Evolutionary conservation across 345 rosid species (phyloP), one percentile per base, ranked within the genome.

Genomic region (Draba incana): DNA sequence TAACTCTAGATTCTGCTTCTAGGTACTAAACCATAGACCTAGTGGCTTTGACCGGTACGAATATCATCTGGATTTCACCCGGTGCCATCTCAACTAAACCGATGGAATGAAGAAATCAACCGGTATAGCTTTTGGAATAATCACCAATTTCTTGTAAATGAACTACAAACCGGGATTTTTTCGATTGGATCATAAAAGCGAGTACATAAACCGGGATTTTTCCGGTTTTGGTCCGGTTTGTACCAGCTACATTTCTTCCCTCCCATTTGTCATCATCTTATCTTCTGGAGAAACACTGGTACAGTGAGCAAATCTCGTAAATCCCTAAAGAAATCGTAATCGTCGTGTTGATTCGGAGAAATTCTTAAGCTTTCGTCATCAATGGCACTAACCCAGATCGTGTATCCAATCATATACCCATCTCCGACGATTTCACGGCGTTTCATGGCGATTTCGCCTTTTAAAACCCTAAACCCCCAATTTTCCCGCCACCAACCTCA

Each of bases 361-460:
- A 43, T 8, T 45, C 49, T 3, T 10, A 23, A 30, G 38, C 59
- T 50, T 65, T 2, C 48, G 0, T 0, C 50, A 42, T 24, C 50
- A 67, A 87, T 85, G 90, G 79, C 85, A 28, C 37, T 75, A 77
- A 75, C 63, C 69, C 81, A 70, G 4, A 58, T 48, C 51, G 31
- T 73, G 16, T 81, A 66, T 63, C 79, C 79, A 44, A 70, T 76
- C 41, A 62, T 70, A 15, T 69, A 51, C 8, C 16, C 76, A 2
- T n/a, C 76, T n/a, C 48, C 54, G 16, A 15, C 61, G 14, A 23
- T 61, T 60, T 51, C 68, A 39, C 63, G 62, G 59, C 67, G 44
- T 14, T 77, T 63, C 14, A 27, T 10, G 37, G 5, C 58, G 65
- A 48, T 62, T 12, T 69, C 70, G 12, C 60, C 81, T 7, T 57